Evolutionary conservation across 768 basidiomycete species (phyloP).

Genomic region (Hygrocybe punicea): DNA sequence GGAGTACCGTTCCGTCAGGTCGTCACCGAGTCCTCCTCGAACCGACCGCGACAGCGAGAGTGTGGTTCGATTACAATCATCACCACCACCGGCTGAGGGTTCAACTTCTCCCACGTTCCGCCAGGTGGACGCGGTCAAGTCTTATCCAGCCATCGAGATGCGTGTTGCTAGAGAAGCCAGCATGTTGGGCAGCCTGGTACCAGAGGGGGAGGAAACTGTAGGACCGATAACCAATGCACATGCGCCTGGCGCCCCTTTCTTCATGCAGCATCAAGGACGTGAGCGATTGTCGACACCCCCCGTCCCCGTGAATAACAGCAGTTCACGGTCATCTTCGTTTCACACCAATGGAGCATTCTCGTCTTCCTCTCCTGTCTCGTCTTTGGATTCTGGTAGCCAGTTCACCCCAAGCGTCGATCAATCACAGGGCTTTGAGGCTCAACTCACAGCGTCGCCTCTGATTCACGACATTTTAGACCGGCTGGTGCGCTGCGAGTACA

Average conservation of each 20-base stretch:
- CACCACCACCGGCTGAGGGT: constrained; percentile 35
- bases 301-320: constrained; percentile 34
- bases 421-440: constrained; percentile 57
- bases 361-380: constrained; percentile 76
- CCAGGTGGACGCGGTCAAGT: constrained; percentile 45
- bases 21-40: constrained; percentile 64
- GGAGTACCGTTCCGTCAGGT: constrained; percentile 63
- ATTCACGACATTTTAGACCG: constrained; percentile 76
- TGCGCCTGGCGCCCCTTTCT: constrained; percentile 32
- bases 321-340: constrained; percentile 37
- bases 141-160: constrained; percentile 37
- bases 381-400: constrained; percentile 70
- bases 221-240: constrained; percentile 24
- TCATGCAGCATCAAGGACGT: constrained; percentile 36
- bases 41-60: constrained; percentile 28
- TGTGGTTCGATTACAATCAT: constrained; percentile 31
- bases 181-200: constrained; percentile 49
- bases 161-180: constrained; percentile 47
- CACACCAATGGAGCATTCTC: constrained; percentile 45
- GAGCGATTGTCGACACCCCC: constrained; percentile 48
- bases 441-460: constrained; percentile 71
- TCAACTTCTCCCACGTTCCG: constrained; percentile 47
- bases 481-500: constrained; percentile 65
- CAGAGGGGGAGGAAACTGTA: constrained; percentile 54
- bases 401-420: constrained; percentile 49